phyloP scores from a whole-genome alignment of 2,329 filamentous ascomycete species.

The Pyrenochaeta sp. region DNA sequence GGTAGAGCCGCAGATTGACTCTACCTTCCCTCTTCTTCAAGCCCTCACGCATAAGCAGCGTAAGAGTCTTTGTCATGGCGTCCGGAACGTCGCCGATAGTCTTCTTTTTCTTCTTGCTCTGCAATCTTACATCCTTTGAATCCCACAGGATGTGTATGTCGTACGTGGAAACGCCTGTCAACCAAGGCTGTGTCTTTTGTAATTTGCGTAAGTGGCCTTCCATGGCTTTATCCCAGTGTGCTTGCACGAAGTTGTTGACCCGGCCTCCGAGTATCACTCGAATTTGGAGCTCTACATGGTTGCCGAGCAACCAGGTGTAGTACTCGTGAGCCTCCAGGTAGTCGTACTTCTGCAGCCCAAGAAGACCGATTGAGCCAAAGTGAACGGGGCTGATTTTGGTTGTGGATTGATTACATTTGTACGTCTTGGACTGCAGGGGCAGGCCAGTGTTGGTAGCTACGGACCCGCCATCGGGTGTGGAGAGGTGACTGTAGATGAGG shows the following conservation, averaged over 20 bases:
- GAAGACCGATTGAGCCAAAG: conserved; percentile 25
- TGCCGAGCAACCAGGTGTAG: conserved; percentile 24
- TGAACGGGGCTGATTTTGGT: conserved; percentile 33
- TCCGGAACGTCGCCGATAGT: conserved; percentile 21
- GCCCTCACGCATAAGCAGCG: conserved; percentile 18
- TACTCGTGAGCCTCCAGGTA: conserved; percentile 40
- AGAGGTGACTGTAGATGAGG: conserved; percentile 35
- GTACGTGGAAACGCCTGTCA: conserved; percentile 29
- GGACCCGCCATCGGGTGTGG: conserved; percentile 2
- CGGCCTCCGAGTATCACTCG: conserved; percentile 35
- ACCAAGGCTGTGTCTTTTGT: conserved; percentile 30
- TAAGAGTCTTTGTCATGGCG: conserved; percentile 27
- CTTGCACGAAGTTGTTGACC: conserved; percentile 31
- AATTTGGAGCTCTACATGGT: conserved; percentile 28
- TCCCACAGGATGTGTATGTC: conserved; percentile 36
- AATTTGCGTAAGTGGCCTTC: conserved; percentile 29
- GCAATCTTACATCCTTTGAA: conserved; percentile 21
- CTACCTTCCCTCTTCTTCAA: conserved; percentile 18
- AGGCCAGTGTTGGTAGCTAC: conserved; percentile 17
- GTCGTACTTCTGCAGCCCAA: conserved; percentile 23
- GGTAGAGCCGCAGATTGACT: conserved; percentile 19
- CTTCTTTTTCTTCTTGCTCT: conserved; percentile 21
- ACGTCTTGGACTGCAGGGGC: conserved; percentile 31
- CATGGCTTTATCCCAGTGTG: conserved; percentile 39
- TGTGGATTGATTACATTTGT: conserved; percentile 32